These are phyloP conservation scores for Excoecaria cochinchinensis DNA, from an alignment of 345 rosid genomes.

Conservation along the genomic window DNA sequence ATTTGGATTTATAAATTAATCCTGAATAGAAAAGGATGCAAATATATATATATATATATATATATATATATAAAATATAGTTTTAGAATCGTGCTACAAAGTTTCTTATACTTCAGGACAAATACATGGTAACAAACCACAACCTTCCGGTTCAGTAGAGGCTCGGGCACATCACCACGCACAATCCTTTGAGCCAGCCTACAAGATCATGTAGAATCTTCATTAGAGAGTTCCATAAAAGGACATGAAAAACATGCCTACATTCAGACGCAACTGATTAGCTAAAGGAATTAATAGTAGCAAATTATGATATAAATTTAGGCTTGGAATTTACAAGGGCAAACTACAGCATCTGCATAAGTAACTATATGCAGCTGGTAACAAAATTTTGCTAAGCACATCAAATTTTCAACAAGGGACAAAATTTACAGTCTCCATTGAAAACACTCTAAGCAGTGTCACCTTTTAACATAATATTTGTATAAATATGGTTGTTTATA, in stretches of 20 bases:
- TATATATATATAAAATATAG: too few relatives aligned
- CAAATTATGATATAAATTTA: background rate
- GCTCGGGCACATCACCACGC: constrained; percentile 88
- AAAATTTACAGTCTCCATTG: background rate
- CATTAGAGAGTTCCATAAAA: background rate
- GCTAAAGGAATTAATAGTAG: background rate
- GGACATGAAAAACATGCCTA: background rate
- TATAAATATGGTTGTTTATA: background rate
- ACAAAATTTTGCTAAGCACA: background rate
- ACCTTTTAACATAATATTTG: background rate
- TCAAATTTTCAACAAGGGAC: background rate
- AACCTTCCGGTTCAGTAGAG: constrained; percentile 70
- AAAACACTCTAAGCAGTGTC: background rate
- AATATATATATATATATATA: too few relatives aligned
- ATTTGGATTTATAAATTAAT: constrained; percentile 1
- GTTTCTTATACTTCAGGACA: background rate
- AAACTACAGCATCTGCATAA: background rate
- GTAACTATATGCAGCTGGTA: background rate
- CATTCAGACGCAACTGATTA: background rate
- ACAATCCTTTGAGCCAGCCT: constrained; percentile 84
- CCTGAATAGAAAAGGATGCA: background rate
- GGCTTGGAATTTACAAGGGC: background rate
- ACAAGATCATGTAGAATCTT: constrained; percentile 22
- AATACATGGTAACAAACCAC: background rate
- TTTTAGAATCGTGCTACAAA: background rate